phyloP scores from a whole-genome alignment of 495 filamentous ascomycete species.

The Ramalina intermedia region DNA sequence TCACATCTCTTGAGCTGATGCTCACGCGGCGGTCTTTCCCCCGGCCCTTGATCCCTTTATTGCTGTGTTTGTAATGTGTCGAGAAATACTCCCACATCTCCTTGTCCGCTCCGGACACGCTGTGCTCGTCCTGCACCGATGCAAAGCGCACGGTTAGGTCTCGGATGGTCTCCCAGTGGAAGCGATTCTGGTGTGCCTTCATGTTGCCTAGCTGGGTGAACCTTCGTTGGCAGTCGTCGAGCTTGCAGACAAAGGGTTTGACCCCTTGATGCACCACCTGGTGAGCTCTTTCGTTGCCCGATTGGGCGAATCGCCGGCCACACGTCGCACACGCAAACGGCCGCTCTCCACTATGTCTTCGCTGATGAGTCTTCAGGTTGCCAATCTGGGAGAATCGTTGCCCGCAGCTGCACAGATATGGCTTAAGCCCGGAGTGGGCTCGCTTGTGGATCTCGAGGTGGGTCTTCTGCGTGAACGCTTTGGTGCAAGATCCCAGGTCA shows the following conservation, averaged over 20 bases:
- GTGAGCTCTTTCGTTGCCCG: slow-evolving; percentile 78
- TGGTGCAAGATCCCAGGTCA: slow-evolving; percentile 58
- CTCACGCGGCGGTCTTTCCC: slow-evolving; percentile 53
- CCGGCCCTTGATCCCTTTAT: slow-evolving; percentile 86
- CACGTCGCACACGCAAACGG: slow-evolving; percentile 76
- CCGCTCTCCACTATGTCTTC: slow-evolving; percentile 74
- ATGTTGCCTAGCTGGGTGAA: slow-evolving; percentile 85
- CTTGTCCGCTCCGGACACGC: slow-evolving; percentile 52
- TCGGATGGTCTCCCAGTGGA: slow-evolving; percentile 59
- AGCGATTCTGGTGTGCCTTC: slow-evolving; percentile 93
- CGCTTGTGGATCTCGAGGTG: slow-evolving; percentile 85
- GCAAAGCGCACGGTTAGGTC: slow-evolving; percentile 64
- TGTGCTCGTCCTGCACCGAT: slow-evolving; percentile 42
- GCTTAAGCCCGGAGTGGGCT: slow-evolving; percentile 81
- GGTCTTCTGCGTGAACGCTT: slow-evolving; percentile 82
- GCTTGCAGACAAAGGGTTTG: slow-evolving; percentile 67
- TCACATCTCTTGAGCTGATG: slow-evolving; percentile 15
- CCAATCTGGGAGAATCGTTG: slow-evolving; percentile 77
- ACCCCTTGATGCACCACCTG: slow-evolving; percentile 62
- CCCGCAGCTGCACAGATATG: slow-evolving; percentile 70
- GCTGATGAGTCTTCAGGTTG: slow-evolving; percentile 81
- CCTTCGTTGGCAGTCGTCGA: slow-evolving; percentile 70
- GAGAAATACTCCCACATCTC: slow-evolving; percentile 81
- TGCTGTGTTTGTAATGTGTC: slow-evolving; percentile 81
- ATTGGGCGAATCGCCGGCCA: slow-evolving; percentile 68